Evolutionary conservation across 192 early-diverging fungal species (phyloP), one percentile per base, ranked within the genome.

Genomic region (Pecoramyces ruminantium): DNA sequence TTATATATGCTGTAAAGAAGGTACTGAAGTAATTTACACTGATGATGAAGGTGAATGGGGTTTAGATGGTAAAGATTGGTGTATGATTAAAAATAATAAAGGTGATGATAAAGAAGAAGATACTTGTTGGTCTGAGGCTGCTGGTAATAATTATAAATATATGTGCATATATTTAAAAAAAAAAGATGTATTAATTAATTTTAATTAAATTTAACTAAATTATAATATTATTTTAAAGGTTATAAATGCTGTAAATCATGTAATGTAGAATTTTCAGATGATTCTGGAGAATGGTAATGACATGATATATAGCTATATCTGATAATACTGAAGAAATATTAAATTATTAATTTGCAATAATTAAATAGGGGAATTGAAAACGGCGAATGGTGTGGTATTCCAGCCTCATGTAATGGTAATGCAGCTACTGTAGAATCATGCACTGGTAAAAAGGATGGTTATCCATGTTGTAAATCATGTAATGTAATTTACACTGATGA

Each of bases 351-450:
- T 6, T 34, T 34, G 30, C 30, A n/a, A n/a, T n/a, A n/a, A n/a
- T n/a, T n/a, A n/a, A n/a, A n/a, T 4, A 34, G 30, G 30, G 30
- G 30, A 6, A 11, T 34, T 34, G 30, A 34, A 34, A 34, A 34
- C 30, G 11, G 11, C 11, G 30, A 34, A 34, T 34, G 30, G 30
- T 34, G 30, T 34, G 30, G 30, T 34, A 34, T 34, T 67, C 51
- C 51, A 27, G 51, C 25, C n/a, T 67, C 51, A 27, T 67, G 51
- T n/a, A 17, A n/a, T 8, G 17, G 3, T n/a, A 67, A n/a, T n/a
- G 0, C 51, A 11, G 51, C 9, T n/a, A 0, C 21, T n/a, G 51
- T 90, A 90, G 51, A 67, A 67, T n/a, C 25, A 8, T 67, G 51
- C n/a, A 67, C 51, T 9, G 51, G 51, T 67, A 9, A 0, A 21